These are phyloP conservation scores for Schrenkiella parvula DNA, from an alignment of 345 rosid genomes.

Conservation along the genomic window DNA sequence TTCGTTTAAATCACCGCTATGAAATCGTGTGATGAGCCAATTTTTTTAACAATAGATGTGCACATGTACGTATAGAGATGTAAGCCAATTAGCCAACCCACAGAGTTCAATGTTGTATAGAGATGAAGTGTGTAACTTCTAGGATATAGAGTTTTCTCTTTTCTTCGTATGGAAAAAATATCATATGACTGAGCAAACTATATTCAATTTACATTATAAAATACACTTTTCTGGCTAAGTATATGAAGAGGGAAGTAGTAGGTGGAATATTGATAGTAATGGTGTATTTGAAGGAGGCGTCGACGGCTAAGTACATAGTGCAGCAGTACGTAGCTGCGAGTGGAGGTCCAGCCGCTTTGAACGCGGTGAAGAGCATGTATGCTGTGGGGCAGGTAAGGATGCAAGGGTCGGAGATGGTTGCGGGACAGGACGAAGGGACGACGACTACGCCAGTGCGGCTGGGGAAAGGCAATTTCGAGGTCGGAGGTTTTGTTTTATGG, in stretches of 20 bases:
- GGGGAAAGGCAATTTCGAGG: conserved; percentile 48
- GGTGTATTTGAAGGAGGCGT: conserved; percentile 52
- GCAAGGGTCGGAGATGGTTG: conserved; percentile 70
- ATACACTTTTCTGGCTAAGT: background rate
- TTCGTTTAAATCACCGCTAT: background rate
- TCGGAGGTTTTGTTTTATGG: conserved; percentile 90
- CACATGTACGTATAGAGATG: background rate
- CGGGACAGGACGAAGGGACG: conserved; percentile 51
- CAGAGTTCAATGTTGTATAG: background rate
- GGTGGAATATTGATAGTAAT: background rate
- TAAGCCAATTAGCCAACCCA: background rate
- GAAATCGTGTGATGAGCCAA: background rate
- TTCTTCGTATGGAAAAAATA: background rate
- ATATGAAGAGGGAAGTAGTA: background rate
- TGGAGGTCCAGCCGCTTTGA: conserved; percentile 64
- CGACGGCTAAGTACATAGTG: conserved; percentile 81
- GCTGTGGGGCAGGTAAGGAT: conserved; percentile 90
- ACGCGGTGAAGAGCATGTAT: conserved; percentile 61
- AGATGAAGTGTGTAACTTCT: background rate
- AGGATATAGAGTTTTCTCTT: background rate
- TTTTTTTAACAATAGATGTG: background rate
- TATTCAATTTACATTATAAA: background rate
- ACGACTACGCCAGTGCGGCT: conserved; percentile 26
- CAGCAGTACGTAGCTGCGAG: conserved; percentile 85
- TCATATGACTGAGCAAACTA: background rate